Evolutionary conservation across 495 filamentous ascomycete genomes (phyloP).

Genomic region (Penicillium simplicissimum): DNA sequence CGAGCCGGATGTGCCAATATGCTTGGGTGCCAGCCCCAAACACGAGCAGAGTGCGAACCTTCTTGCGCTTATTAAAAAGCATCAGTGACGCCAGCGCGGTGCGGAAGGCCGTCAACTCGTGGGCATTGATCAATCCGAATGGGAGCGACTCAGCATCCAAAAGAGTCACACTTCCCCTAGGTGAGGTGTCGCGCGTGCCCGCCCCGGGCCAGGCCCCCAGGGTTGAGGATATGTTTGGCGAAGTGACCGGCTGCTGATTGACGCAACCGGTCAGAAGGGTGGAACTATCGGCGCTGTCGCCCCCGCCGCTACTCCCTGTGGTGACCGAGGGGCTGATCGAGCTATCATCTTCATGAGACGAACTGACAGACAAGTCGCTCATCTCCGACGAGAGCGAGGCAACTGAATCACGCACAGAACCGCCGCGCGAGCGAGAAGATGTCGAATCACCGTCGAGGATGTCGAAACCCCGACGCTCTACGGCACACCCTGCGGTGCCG

Average conservation of each 20-base stretch:
- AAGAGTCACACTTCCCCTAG: slow-evolving; percentile 77
- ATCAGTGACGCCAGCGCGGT: slow-evolving; percentile 81
- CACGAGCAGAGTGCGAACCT: slow-evolving; percentile 71
- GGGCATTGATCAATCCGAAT: slow-evolving; percentile 78
- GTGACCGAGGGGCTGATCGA: slow-evolving; percentile 27
- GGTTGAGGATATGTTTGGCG: slow-evolving; percentile 29
- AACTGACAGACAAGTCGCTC: slow-evolving; percentile 41
- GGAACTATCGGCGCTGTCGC: slow-evolving; percentile 31
- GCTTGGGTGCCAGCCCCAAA: slow-evolving; percentile 93
- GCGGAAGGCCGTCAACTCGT: slow-evolving; percentile 88
- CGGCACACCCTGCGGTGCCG: slow-evolving; percentile 35
- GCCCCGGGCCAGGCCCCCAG: slow-evolving; percentile 43
- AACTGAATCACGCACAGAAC: slow-evolving; percentile 32
- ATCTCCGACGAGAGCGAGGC: slow-evolving; percentile 42
- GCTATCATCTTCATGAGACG: slow-evolving; percentile 35
- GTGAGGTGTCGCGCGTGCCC: slow-evolving; percentile 58
- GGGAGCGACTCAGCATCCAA: slow-evolving; percentile 67
- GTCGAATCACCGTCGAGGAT: slow-evolving; percentile 19
- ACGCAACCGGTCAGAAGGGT: slow-evolving; percentile 37
- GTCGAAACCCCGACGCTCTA: slow-evolving; percentile 28
- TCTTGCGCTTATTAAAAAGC: slow-evolving; percentile 67
- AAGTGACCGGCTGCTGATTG: slow-evolving; percentile 35
- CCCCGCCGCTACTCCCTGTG: slow-evolving; percentile 24
- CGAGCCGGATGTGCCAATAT: slow-evolving; percentile 88
- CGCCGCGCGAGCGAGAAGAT: slow-evolving; percentile 16